Conservation (phyloP, 495 filamentous ascomycete species). For the Copromyces sp. region DNA sequence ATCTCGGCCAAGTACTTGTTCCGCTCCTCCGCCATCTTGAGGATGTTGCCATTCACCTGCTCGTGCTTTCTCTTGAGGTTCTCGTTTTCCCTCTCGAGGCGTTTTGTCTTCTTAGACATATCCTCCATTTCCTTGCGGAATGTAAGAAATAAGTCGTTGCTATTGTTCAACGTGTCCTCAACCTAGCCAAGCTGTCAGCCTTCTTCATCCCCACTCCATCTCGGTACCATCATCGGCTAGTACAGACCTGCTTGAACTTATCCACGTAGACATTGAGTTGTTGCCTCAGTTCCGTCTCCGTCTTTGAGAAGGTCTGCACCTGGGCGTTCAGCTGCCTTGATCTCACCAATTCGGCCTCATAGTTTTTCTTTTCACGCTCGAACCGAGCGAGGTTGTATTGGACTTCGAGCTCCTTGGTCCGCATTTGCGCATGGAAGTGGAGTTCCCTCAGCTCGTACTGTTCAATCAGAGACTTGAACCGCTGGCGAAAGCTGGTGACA, state of each 20-base stretch:
- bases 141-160: conserved; percentile 94
- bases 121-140: conserved; percentile 99
- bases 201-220: background rate
- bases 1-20: conserved; percentile 71
- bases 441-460: conserved; percentile 92
- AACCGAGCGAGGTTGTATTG: conserved; percentile 78
- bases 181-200: conserved; percentile 51
- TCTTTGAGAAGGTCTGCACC: conserved; percentile 92
- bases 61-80: conserved; percentile 87
- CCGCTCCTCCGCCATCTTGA: conserved; percentile 96
- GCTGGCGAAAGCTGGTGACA: conserved; percentile 60
- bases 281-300: conserved; percentile 83
- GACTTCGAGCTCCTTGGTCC: conserved; percentile 93
- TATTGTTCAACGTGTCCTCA: conserved; percentile 97
- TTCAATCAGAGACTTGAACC: conserved; percentile 87
- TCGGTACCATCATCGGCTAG: conserved; percentile 4
- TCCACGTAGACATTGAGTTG: conserved; percentile 98
- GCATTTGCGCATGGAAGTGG: conserved; percentile 79
- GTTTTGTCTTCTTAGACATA: conserved; percentile 99
- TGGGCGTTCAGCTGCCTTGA: conserved; percentile 79
- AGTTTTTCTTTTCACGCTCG: conserved; percentile 78
- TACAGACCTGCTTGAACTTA: conserved; percentile 96
- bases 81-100: conserved; percentile 92
- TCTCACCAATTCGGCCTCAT: conserved; percentile 67
- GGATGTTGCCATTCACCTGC: conserved; percentile 84